Evolutionary conservation across 2,329 filamentous ascomycete species (phyloP), one percentile per base, ranked within the genome.

Genomic region (Colletotrichum abscissum): DNA sequence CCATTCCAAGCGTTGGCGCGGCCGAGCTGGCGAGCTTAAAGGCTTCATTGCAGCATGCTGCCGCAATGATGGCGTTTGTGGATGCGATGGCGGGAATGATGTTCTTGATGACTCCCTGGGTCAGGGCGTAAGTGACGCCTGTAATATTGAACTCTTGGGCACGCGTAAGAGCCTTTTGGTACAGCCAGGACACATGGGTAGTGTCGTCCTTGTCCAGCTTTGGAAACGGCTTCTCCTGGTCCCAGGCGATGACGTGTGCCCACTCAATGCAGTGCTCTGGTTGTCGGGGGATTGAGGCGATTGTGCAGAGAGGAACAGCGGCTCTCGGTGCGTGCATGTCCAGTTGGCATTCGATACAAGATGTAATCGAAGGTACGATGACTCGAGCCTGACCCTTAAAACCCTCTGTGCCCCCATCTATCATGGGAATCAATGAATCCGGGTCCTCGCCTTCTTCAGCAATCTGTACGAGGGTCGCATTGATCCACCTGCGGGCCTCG

Each of bases 231-330:
- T 93, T 92, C 79, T 95, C 91, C 77, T 93, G 90, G 75, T 98
- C 95, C 97, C 97, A 99, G 54, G 97, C 97, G 75, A 99, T 98
- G 79, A 98, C 93, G 81, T 98, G 96, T 0, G 97, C 97, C 97
- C 97, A 99, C 84, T 99, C 97, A 79, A 99, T 94, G 82, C 97
- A 99, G 84, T 99, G 97, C 82, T 98, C 95, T 1, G 97, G 97
- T 81, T 99, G 97, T 16, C 97, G 93, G 11, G 97, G 97, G 77
- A 99, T 98, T 22, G 95, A 97, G 19, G 97, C 97, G 71, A 99
- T 92, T 4, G 97, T 99, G 83, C 97, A 99, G 33, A 99, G 92
- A 1, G 97, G 97, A 0, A 99, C 96, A 16, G 97, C 95, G n/a
- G 95, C 94, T 66, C 96, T 91, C n/a, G 97, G 97, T 0, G 97